Percentiles rank a stretch among this genome's conserved stretches.
These are phyloP conservation scores for Globisporangium spiculum DNA, from an alignment of 352 stramenopile species.

Conservation along the genomic window DNA sequence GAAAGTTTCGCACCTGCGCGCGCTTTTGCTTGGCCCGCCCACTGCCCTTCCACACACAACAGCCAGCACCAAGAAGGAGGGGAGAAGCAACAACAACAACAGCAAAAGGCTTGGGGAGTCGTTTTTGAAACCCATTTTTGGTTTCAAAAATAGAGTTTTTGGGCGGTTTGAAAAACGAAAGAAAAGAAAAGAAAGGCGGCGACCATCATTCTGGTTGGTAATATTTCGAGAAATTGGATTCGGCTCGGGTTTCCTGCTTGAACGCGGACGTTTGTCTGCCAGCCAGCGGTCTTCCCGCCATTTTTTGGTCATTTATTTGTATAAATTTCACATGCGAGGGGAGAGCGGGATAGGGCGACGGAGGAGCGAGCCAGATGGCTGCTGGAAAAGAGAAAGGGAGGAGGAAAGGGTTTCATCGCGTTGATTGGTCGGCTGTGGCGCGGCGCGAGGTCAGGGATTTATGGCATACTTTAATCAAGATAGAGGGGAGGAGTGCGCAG, in stretches of 20 bases:
- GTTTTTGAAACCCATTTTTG: conserved; percentile 18
- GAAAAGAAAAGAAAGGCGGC: conserved; percentile 2
- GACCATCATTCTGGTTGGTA: conserved; percentile 1
- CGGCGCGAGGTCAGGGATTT: not conserved
- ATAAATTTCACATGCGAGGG: conserved; percentile 1
- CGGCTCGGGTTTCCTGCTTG: not conserved
- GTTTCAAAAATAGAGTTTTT: conserved; percentile 19
- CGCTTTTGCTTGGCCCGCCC: not conserved
- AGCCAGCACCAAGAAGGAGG: not conserved
- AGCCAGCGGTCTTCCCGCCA: conserved; percentile 10
- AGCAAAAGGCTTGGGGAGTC: not conserved
- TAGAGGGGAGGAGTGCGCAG: not conserved
- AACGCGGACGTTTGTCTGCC: not conserved
- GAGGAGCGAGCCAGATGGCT: not conserved
- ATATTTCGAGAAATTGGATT: not conserved
- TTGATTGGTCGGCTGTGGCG: conserved; percentile 9
- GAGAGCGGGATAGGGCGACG: not conserved
- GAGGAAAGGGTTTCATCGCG: not conserved
- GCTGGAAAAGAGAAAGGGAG: conserved; percentile 13
- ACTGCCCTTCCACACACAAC: not conserved
- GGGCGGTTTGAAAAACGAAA: conserved; percentile 6
- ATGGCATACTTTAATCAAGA: not conserved
- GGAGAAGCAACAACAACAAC: conserved; percentile 2
- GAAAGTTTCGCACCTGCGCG: conserved; percentile 43
- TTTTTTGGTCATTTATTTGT: conserved; percentile 6